Conservation (phyloP, 2,329 filamentous ascomycete genomes). For the Lachnum nothofagi region DNA sequence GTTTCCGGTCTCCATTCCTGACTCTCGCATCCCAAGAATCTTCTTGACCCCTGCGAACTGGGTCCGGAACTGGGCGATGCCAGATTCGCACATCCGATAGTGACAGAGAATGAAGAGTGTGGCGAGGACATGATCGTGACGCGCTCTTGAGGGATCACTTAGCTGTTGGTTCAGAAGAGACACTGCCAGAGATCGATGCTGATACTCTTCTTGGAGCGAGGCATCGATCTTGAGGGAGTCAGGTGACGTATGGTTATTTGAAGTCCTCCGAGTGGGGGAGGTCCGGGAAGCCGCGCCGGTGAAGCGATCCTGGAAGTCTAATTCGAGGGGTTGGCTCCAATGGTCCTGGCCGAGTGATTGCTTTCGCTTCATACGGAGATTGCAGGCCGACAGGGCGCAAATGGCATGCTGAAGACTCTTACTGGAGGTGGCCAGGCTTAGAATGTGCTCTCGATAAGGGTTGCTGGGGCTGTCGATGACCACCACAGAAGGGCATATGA, state of each 20-base stretch:
- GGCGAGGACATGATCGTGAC: slow-evolving; percentile 80
- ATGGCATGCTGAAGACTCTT: slow-evolving; percentile 87
- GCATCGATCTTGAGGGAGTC: slow-evolving; percentile 45
- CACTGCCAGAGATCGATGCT: slow-evolving; percentile 76
- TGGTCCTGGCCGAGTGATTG: slow-evolving; percentile 54
- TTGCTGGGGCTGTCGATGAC: slow-evolving; percentile 83
- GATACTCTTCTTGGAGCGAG: slow-evolving; percentile 71
- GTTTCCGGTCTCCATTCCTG: slow-evolving; percentile 55
- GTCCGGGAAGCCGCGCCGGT: slow-evolving; percentile 22
- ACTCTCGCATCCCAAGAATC: slow-evolving; percentile 70
- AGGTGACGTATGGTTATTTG: slow-evolving; percentile 30
- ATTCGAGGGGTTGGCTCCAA: slow-evolving; percentile 38
- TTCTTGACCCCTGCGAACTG: slow-evolving; percentile 93
- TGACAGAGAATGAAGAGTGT: slow-evolving; percentile 84
- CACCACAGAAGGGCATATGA: slow-evolving; percentile 86
- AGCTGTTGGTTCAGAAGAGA: slow-evolving; percentile 78
- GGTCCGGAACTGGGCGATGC: slow-evolving; percentile 86
- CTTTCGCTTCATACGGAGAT: slow-evolving; percentile 77
- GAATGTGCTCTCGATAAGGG: slow-evolving; percentile 77
- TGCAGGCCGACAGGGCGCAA: slow-evolving; percentile 82
- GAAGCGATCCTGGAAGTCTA: slow-evolving; percentile 31
- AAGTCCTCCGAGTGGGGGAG: slow-evolving; percentile 19
- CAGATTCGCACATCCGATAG: slow-evolving; percentile 89
- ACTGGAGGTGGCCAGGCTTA: slow-evolving; percentile 71
- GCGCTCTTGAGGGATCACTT: slow-evolving; percentile 67